phyloP scores from a whole-genome alignment of 306 rosid species.

The Fragaria nilgerrensis region DNA sequence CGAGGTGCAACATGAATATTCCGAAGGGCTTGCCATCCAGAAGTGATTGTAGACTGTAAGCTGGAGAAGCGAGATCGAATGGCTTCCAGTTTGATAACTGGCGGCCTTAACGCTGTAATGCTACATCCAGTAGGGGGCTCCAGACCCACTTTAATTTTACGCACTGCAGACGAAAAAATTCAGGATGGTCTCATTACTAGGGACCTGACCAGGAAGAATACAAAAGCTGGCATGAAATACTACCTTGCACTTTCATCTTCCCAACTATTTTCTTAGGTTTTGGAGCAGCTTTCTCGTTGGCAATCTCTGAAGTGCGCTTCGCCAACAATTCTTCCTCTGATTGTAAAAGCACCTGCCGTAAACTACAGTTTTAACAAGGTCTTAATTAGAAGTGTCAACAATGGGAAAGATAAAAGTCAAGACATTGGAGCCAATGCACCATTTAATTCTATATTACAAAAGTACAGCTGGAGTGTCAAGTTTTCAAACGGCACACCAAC shows the following conservation, averaged over 20 bases:
- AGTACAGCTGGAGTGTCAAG: neutral
- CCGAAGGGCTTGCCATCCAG: constrained; percentile 80
- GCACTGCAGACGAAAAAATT: constrained; percentile 52
- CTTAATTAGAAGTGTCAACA: constrained; percentile 3
- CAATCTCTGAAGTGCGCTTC: constrained; percentile 70
- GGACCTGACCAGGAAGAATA: constrained; percentile 19
- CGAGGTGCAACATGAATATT: constrained; percentile 60
- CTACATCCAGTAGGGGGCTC: constrained; percentile 93
- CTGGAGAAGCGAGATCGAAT: constrained; percentile 50
- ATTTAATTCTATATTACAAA: neutral
- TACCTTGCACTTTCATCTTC: constrained; percentile 99
- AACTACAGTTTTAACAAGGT: constrained; percentile 42
- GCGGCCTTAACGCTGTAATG: constrained; percentile 55
- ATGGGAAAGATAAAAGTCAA: neutral
- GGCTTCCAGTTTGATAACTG: constrained; percentile 56
- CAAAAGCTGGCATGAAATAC: constrained; percentile 20
- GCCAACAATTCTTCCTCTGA: constrained; percentile 87
- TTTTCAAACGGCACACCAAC: neutral
- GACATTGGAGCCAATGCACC: neutral
- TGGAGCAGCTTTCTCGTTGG: constrained; percentile 75
- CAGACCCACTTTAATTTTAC: constrained; percentile 75
- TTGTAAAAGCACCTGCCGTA: constrained; percentile 78
- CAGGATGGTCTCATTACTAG: constrained; percentile 15
- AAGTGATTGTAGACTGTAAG: constrained; percentile 63
- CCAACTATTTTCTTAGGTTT: constrained; percentile 86